Evolutionary conservation across 176 grass and related monocot genomes (phyloP).

Genomic region (Carex parvula): DNA sequence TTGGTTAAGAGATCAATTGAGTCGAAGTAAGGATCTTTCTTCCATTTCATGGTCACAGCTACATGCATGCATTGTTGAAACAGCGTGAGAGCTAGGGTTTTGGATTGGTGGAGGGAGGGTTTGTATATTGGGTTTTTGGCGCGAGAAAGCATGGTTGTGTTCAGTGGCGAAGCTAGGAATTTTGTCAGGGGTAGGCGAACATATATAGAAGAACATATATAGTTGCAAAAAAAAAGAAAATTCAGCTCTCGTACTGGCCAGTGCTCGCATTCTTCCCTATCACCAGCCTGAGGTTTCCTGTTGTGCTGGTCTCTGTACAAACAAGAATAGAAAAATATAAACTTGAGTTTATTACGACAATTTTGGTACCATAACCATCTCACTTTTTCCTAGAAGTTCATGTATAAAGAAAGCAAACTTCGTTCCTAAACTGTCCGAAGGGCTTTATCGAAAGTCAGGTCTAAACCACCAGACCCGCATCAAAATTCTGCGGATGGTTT

Average conservation of each 20-base stretch:
- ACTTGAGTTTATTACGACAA: not conserved
- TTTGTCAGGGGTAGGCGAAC: no score
- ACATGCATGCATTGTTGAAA: slow-evolving; percentile 33
- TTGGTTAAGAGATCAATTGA: slow-evolving; percentile 43
- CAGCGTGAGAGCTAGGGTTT: not conserved
- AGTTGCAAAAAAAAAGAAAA: no score
- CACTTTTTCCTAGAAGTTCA: not conserved
- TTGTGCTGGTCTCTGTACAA: not conserved
- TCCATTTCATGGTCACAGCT: slow-evolving; percentile 72
- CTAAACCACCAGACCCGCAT: no score
- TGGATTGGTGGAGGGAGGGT: not conserved
- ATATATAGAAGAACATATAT: no score
- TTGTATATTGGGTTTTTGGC: not conserved
- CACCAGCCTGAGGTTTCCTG: not conserved
- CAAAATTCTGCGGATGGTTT: no score
- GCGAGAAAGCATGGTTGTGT: no score
- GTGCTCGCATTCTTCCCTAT: not conserved
- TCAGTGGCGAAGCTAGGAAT: no score
- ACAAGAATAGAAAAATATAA: not conserved
- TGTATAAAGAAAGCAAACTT: not conserved
- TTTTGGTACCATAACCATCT: not conserved
- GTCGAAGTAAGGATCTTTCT: slow-evolving; percentile 69
- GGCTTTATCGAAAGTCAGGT: no score
- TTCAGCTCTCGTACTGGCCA: not conserved
- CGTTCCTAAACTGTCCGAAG: no score